Base-by-base conservation (phyloP, 805 yeast genomes). In the Lachancea thermotolerans region DNA sequence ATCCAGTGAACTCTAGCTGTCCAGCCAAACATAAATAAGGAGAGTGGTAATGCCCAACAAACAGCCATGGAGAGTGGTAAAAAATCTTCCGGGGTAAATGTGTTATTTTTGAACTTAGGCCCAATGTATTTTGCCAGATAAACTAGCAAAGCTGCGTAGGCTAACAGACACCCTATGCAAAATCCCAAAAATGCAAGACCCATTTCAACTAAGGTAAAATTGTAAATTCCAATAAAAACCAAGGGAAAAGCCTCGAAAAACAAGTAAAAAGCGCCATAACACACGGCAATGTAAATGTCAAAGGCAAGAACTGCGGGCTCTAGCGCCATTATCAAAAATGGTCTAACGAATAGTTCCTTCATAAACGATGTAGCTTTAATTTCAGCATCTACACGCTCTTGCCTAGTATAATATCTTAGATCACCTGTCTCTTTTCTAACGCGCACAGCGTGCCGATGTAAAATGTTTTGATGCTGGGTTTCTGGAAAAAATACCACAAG, bases 161-260 rank as follows among this genome's bases (percentile, higher is more conserved):
- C 77, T 12, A 72, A 15, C 4, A 58, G 18, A 32, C 70, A 64
- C 32, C 85, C 85, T 28, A 75, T 65, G 39, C 70, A 54, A 33
- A 74, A 60, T n/a, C 77, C 67, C 36, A 75, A 40, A 58, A 69
- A 81, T 0, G 81, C 60, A 2, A 68, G 61, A n/a, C 82, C 80
- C 28, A 60, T 49, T 44, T 73, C 77, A 25, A 77, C 67, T 18
- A 68, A 53, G 3, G 75, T 69, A 59, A 81, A 80, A 28, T 67
- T 57, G 51, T 76, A 68, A 15, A 67, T 55, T 2, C 69, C 74
- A 8, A 49, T 45, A 49, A 73, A 81, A 2, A 76, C 78, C 33
- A 79, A 65, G 9, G 86, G 85, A 62, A 77, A 77, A 4, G 78
- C 79, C 59, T 81, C 85, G 53, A 79, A 77, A 68, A 75, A 79